phyloP scores from a whole-genome alignment of 805 yeast genomes.

The Huiozyma sinensis region DNA sequence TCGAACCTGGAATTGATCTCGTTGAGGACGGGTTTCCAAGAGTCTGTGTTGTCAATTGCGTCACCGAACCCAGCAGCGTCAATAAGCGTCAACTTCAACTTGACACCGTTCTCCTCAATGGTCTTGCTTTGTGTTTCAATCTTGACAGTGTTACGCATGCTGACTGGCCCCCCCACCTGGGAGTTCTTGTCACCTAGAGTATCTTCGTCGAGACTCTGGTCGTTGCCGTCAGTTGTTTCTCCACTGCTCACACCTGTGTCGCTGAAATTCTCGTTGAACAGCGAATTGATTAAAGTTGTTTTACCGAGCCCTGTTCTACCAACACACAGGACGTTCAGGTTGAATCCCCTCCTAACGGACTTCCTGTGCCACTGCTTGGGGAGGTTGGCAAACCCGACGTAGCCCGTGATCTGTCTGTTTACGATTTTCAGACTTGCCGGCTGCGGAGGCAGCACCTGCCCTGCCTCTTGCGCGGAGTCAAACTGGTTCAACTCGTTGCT shows the following conservation, averaged over 20 bases:
- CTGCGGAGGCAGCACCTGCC: conserved; percentile 27
- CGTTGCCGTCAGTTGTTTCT: conserved; percentile 1
- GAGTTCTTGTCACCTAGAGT: conserved; percentile 5
- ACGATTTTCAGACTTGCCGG: conserved; percentile 44
- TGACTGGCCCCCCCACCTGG: conserved; percentile 3
- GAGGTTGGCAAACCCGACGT: conserved; percentile 93
- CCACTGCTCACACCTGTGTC: too few relatives aligned
- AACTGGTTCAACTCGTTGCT: not conserved
- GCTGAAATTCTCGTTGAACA: conserved; percentile 58
- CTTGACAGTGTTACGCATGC: conserved; percentile 30
- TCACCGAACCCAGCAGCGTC: conserved; percentile 95
- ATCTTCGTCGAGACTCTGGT: conserved; percentile 5
- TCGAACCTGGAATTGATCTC: conserved; percentile 84
- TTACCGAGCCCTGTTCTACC: conserved; percentile 92
- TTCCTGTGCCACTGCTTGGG: conserved; percentile 99
- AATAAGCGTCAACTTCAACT: conserved; percentile 69
- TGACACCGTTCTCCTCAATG: conserved; percentile 90
- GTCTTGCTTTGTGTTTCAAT: conserved; percentile 55
- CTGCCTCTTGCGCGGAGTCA: conserved; percentile 1
- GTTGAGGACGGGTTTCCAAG: conserved; percentile 86
- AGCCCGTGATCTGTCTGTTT: conserved; percentile 77
- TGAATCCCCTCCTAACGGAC: conserved; percentile 81
- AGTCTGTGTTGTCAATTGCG: conserved; percentile 62
- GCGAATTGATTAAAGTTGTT: conserved; percentile 81
- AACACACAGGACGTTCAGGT: conserved; percentile 77